phyloP scores from a whole-genome alignment of 2,329 filamentous ascomycete species.

The Triangularia verruculosa region DNA sequence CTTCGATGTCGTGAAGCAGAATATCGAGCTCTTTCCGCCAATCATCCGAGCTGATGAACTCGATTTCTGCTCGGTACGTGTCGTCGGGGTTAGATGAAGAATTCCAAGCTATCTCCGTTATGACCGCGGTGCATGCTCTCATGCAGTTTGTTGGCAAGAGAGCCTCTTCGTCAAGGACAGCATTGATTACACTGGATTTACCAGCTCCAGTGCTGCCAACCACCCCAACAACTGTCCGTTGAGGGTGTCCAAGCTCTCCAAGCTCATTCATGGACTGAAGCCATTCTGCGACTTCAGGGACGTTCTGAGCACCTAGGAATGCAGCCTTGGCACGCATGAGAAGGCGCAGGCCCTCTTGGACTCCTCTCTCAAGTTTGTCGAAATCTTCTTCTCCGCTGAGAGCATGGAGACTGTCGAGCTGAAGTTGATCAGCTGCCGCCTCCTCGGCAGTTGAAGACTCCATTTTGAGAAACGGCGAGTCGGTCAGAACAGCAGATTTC shows the following conservation, averaged over 20 bases:
- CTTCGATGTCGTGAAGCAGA: conserved; percentile 42
- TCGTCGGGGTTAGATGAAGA: conserved; percentile 35
- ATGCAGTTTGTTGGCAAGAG: conserved; percentile 47
- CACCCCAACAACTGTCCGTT: conserved; percentile 52
- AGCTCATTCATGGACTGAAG: conserved; percentile 37
- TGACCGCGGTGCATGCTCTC: conserved; percentile 59
- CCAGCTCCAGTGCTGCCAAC: conserved; percentile 61
- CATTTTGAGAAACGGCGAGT: neutral
- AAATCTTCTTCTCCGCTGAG: conserved; percentile 23
- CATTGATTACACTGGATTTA: conserved; percentile 62
- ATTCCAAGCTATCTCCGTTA: conserved; percentile 60
- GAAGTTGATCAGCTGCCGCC: neutral
- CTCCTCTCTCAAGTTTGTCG: conserved; percentile 28
- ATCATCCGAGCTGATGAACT: conserved; percentile 52
- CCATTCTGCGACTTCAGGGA: conserved; percentile 28
- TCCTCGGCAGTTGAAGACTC: neutral
- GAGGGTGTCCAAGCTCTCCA: conserved; percentile 25
- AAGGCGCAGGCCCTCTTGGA: conserved; percentile 22
- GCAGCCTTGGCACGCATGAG: conserved; percentile 26
- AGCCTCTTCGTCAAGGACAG: conserved; percentile 58
- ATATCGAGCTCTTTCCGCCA: conserved; percentile 52
- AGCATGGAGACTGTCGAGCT: conserved; percentile 23
- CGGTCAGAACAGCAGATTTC: neutral
- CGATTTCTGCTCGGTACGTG: conserved; percentile 53
- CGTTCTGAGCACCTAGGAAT: conserved; percentile 17